These are phyloP conservation scores for Neoscytalidium dimidiatum DNA, from an alignment of 2,329 filamentous ascomycete species.

Conservation along the genomic window DNA sequence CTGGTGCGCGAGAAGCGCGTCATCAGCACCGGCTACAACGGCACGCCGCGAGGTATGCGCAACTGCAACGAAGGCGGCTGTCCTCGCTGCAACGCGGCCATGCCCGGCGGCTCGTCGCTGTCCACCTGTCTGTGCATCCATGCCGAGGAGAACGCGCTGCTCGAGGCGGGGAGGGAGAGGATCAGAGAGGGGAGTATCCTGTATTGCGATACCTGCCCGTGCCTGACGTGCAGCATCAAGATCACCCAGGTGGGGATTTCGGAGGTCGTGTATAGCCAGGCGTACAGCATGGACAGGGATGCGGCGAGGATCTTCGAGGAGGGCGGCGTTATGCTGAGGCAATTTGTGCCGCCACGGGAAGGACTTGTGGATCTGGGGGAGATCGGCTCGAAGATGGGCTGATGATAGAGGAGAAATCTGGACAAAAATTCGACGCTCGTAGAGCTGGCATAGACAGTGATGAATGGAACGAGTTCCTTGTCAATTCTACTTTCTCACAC, in stretches of 20 bases:
- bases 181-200: slow-evolving; percentile 80
- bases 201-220: slow-evolving; percentile 96
- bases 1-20: slow-evolving; percentile 84
- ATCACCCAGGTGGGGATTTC: slow-evolving; percentile 94
- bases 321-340: slow-evolving; percentile 80
- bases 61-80: slow-evolving; percentile 96
- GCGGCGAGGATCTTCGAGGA: slow-evolving; percentile 80
- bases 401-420: no score
- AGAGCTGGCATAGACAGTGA: no score
- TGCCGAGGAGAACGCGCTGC: slow-evolving; percentile 93
- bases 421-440: no score
- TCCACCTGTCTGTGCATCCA: slow-evolving; percentile 95
- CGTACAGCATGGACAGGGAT: slow-evolving; percentile 87
- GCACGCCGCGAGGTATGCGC: slow-evolving; percentile 82
- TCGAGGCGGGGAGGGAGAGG: slow-evolving; percentile 90
- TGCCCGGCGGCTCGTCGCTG: slow-evolving; percentile 69
- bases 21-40: slow-evolving; percentile 95
- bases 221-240: slow-evolving; percentile 97
- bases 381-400: not conserved
- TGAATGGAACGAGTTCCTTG: no score
- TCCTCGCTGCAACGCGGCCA: slow-evolving; percentile 76
- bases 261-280: slow-evolving; percentile 92
- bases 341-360: slow-evolving; percentile 58
- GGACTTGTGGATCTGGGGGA: slow-evolving; percentile 12
- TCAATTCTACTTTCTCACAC: no score